Evolutionary conservation across 108 stramenopile species (phyloP), one percentile per base, ranked within the genome.

Genomic region (Chaetoceros muelleri): DNA sequence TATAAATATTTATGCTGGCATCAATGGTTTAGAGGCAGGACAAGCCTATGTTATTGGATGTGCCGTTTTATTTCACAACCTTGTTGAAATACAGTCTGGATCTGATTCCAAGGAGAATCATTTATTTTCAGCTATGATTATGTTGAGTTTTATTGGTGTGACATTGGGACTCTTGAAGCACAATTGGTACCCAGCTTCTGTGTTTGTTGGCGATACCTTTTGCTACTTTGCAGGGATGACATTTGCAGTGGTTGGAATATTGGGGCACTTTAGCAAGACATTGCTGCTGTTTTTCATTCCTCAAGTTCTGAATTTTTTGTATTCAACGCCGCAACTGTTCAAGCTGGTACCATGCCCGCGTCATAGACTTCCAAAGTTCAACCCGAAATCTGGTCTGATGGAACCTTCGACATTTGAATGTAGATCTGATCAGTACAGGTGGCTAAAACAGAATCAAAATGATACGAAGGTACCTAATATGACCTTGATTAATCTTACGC

Each of bases 211-310:
- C 1, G 99, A 99, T 69, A 98, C 97, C 25, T 99, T 78, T 65
- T 97, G 96, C 64, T 98, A 99, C 73, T 97, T 95, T 69, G 95
- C 97, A 20, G 99, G 99, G 0, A 97, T 99, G 96, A 95, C 95
- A 0, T 94, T 99, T 75, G 96, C 94, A 0, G 93, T 94, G 21
- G 93, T 93, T 24, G 98, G 94, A 0, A 94, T 94, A 30, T 69
- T 92, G 60, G 90, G 99, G 10, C 97, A 99, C 72, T 99, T 97
- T 70, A 84, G 81, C 75, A 98, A 98, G 61, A 97, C 97, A 0
- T 78, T 99, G 22, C 55, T 97, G 23, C 75, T 98, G 24, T 90
- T 99, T 55, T 95, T 99, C 72, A 73, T 96, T 40, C 99, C 99
- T 3, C 98, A 99, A 72, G 61, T 98, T 1, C 46, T 94, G 47